Evolutionary conservation across 2,329 filamentous ascomycete genomes (phyloP), one percentile per base, ranked within the genome.

Genomic region (Zasmidium citrigriseum): DNA sequence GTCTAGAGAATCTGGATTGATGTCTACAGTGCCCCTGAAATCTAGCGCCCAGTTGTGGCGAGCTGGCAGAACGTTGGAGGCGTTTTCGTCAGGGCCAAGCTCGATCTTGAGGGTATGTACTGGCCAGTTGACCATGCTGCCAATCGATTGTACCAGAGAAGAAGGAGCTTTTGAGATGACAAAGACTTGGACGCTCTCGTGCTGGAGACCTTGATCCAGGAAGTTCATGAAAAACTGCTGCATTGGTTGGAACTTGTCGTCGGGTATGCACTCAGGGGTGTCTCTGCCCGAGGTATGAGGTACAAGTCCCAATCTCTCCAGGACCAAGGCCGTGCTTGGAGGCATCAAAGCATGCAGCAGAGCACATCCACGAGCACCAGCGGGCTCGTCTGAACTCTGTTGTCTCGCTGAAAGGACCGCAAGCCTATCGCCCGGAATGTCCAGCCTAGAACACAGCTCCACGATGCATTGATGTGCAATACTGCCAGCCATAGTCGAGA

Each of bases 71-170:
- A 27, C 47, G 24, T 24, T n/a, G 20, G 46, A n/a, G 11, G 46
- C 12, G 21, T 45, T 27, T 18, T 52, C 25, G 18, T n/a, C 22
- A 27, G 48, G 46, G 16, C 52, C 45, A 20, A 64, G 47, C 4
- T 62, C 64, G 21, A 66, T 54, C 27, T 61, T 60, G 50, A 64
- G 23, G 2, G 60, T 46, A 50, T 66, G 64, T 12, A 46, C 49
- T 14, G 64, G 64, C 62, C 61, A 62, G 2, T 54, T 47, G 22
- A 52, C 55, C 3, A 58, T 44, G 18, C 47, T 44, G 18, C 45
- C 25, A 20, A 66, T 29, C 16, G 50, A 48, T 24, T 62, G 55
- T 24, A 58, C 61, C 23, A 66, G 46, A n/a, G 38, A 38, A 14
- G 20, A 29, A 14, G 64, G 64, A 9, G 34, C 52, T 21, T 48